Evolutionary conservation across 2,329 filamentous ascomycete genomes (phyloP).

Genomic region (Epichloe amarillans): DNA sequence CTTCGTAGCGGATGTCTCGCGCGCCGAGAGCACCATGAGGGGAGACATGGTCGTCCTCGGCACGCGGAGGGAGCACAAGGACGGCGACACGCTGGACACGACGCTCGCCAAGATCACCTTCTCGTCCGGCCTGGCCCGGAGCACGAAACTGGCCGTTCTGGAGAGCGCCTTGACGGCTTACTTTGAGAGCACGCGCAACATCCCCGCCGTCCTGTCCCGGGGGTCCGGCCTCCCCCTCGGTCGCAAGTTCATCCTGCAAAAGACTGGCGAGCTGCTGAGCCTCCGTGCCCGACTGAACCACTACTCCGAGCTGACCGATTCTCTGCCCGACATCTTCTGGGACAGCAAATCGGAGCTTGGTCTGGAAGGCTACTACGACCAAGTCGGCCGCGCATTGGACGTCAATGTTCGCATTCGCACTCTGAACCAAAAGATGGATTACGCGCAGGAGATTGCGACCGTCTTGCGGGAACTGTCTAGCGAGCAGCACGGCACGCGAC

Average conservation of each 20-base stretch:
- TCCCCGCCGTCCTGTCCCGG: slow-evolving; percentile 66
- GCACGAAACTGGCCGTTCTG: slow-evolving; percentile 84
- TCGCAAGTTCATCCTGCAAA: slow-evolving; percentile 72
- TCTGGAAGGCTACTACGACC: slow-evolving; percentile 88
- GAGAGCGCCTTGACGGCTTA: slow-evolving; percentile 74
- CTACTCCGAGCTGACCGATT: slow-evolving; percentile 92
- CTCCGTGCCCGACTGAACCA: slow-evolving; percentile 89
- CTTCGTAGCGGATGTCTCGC: slow-evolving; percentile 60
- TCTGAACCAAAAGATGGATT: slow-evolving; percentile 95
- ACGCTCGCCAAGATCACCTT: slow-evolving; percentile 92
- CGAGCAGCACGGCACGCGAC: slow-evolving; percentile 73
- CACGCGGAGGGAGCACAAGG: slow-evolving; percentile 45
- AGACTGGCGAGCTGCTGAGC: slow-evolving; percentile 83
- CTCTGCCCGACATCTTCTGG: slow-evolving; percentile 93
- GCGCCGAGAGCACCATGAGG: slow-evolving; percentile 64
- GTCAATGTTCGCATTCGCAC: slow-evolving; percentile 83
- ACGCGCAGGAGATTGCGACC: slow-evolving; percentile 86
- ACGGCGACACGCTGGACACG: slow-evolving; percentile 35
- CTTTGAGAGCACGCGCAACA: slow-evolving; percentile 72
- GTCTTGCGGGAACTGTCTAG: slow-evolving; percentile 79
- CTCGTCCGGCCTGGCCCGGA: slow-evolving; percentile 82
- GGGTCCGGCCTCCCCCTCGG: slow-evolving; percentile 33
- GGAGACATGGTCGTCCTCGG: slow-evolving; percentile 85
- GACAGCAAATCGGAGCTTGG: slow-evolving; percentile 79
- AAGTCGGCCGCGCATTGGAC: slow-evolving; percentile 79